These are phyloP conservation scores for Aspergillus nanangensis DNA, from an alignment of 495 filamentous ascomycete species.

Conservation along the genomic window DNA sequence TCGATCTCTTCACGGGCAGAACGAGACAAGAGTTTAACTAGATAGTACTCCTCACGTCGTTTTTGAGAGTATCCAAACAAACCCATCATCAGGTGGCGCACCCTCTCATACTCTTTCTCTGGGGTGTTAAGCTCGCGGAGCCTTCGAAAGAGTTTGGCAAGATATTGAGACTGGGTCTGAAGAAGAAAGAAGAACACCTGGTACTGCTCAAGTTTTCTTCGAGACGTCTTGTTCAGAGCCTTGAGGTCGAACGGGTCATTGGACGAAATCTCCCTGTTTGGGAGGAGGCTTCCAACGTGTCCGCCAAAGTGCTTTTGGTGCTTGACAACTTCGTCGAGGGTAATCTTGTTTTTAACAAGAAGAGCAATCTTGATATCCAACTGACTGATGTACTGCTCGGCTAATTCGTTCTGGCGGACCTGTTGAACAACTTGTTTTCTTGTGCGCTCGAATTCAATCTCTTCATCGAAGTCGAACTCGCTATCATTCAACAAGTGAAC, in stretches of 20 bases:
- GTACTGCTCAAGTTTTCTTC: conserved; percentile 92
- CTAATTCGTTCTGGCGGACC: conserved; percentile 92
- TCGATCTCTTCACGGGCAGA: conserved; percentile 88
- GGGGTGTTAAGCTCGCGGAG: conserved; percentile 79
- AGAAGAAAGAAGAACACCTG: conserved; percentile 97
- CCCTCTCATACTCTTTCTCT: conserved; percentile 87
- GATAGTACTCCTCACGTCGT: conserved; percentile 91
- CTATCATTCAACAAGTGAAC: conserved; percentile 97
- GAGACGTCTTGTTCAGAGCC: conserved; percentile 91
- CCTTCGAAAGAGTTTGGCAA: conserved; percentile 79
- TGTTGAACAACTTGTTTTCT: conserved; percentile 95
- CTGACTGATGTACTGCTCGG: conserved; percentile 96
- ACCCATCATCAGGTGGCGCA: conserved; percentile 92
- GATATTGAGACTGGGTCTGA: conserved; percentile 93
- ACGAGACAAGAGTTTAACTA: conserved; percentile 80
- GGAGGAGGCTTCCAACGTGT: conserved; percentile 78
- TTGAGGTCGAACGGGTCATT: conserved; percentile 95
- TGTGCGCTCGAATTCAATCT: conserved; percentile 90
- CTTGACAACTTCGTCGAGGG: conserved; percentile 93
- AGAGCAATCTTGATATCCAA: conserved; percentile 98
- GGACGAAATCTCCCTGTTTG: conserved; percentile 81
- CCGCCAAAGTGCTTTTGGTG: conserved; percentile 97
- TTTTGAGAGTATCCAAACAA: conserved; percentile 98
- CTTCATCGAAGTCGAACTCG: conserved; percentile 98
- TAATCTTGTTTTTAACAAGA: conserved; percentile 99